A percentile compares a stretch with the other conserved stretches of the same genome.
These are phyloP conservation scores for Stevia rebaudiana DNA, from an alignment of 140 eudicot genomes.

Conservation along the genomic window DNA sequence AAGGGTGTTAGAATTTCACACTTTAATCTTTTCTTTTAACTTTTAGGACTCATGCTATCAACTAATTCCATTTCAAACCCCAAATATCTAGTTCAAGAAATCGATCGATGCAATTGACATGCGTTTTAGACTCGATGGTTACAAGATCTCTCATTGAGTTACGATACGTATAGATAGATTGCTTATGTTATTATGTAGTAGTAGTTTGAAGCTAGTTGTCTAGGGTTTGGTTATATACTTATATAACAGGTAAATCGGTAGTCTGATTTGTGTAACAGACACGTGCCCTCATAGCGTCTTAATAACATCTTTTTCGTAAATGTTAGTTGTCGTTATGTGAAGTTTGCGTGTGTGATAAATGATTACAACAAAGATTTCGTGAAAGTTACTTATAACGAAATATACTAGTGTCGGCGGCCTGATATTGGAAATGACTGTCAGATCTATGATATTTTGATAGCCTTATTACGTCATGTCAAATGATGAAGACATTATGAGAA, in stretches of 20 bases:
- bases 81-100: neutral
- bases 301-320: neutral
- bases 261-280: neutral
- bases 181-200: no score
- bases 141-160: no score
- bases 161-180: no score
- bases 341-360: neutral
- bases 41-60: neutral
- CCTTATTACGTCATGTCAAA: neutral
- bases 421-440: neutral
- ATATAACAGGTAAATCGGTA: neutral
- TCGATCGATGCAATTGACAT: no score
- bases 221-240: neutral
- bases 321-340: neutral
- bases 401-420: neutral
- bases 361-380: neutral
- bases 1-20: slow-evolving; percentile 11
- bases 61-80: neutral
- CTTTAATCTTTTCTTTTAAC: neutral
- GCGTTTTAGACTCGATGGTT: no score
- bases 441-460: neutral
- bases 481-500: neutral
- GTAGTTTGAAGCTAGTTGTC: neutral
- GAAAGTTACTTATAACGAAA: neutral
- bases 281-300: neutral